Conservation (phyloP, 352 stramenopile species). For the Blastocystis sp. region DNA sequence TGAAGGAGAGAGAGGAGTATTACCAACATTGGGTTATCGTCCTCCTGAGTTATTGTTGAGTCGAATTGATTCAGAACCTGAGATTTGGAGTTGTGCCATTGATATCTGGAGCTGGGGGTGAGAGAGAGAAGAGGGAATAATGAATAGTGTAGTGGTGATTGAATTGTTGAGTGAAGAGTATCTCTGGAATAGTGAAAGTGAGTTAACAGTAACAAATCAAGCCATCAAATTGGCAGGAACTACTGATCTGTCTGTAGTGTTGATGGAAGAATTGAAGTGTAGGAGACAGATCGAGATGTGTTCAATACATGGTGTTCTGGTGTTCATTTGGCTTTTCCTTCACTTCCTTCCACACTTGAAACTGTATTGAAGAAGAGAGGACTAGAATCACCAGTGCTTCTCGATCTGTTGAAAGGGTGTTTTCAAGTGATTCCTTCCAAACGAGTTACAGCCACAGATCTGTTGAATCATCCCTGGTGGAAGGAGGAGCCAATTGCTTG, state of each 20-base stretch:
- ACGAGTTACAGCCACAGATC: not conserved
- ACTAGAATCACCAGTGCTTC: not conserved
- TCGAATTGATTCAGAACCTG: not conserved
- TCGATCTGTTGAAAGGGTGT: not conserved
- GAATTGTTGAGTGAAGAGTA: not conserved
- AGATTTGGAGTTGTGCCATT: not conserved
- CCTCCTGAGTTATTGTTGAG: not conserved
- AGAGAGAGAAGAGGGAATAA: not conserved
- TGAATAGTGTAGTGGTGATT: not conserved
- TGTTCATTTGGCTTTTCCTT: not conserved
- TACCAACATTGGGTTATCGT: conserved; percentile 7
- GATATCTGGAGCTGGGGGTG: conserved; percentile 15
- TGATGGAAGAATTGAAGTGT: not conserved
- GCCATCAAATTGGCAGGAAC: not conserved
- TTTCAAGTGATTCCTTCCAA: not conserved
- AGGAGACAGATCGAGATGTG: not conserved
- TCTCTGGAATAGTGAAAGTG: not conserved
- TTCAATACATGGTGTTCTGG: not conserved
- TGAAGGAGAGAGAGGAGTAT: no score
- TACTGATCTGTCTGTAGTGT: not conserved
- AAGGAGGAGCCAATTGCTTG: not conserved
- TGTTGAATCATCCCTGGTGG: not conserved
- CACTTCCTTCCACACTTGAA: not conserved
- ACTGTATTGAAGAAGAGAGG: not conserved
- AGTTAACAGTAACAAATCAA: not conserved